Percentiles rank a stretch among this genome's conserved stretches.
These are phyloP conservation scores for Colletotrichum plurivorum DNA, from an alignment of 2,329 filamentous ascomycete species.

Conservation along the genomic window DNA sequence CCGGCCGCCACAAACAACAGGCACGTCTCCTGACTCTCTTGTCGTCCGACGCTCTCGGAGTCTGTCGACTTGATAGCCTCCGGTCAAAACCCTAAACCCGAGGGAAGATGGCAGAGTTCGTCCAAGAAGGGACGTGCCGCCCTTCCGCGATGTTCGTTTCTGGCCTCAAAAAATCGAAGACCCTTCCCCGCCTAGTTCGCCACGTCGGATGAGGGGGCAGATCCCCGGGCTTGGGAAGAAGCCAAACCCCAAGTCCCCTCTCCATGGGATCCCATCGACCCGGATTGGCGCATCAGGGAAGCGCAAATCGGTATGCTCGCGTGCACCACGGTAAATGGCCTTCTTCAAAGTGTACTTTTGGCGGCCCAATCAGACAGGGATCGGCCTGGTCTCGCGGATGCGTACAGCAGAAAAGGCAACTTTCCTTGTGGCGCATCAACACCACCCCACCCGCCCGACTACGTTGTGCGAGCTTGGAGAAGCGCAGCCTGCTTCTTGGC, in stretches of 20 bases:
- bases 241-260: background rate
- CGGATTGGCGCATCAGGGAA: slow-evolving; percentile 2
- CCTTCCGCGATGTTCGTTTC: background rate
- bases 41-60: slow-evolving; percentile 3
- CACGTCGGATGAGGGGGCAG: background rate
- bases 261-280: background rate
- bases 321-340: background rate
- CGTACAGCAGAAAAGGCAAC: slow-evolving; percentile 22
- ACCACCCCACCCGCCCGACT: slow-evolving; percentile 22
- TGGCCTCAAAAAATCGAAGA: background rate
- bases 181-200: background rate
- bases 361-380: slow-evolving; percentile 27
- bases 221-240: background rate
- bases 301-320: background rate
- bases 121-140: background rate
- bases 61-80: background rate
- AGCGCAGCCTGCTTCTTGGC: slow-evolving; percentile 17
- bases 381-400: slow-evolving; percentile 22
- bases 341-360: slow-evolving; percentile 1
- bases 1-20: slow-evolving; percentile 13
- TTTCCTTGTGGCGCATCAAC: slow-evolving; percentile 23
- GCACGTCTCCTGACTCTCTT: slow-evolving; percentile 21
- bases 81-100: background rate
- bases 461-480: slow-evolving; percentile 13
- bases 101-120: background rate